Conservation (phyloP, 2,329 filamentous ascomycete genomes). For the Chaetomium sp. region DNA sequence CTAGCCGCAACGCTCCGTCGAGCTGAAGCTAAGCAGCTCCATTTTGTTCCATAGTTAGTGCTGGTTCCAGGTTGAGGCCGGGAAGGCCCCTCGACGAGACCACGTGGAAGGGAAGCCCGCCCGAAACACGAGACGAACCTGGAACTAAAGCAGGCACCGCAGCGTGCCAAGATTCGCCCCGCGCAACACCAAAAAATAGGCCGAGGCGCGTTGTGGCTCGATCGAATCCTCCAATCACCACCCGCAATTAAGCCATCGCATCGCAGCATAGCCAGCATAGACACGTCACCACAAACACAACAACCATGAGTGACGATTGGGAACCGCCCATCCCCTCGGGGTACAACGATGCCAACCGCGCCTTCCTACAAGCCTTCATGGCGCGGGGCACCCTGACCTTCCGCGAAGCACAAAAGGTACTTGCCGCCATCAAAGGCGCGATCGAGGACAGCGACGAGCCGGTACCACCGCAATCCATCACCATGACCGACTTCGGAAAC, state of each 20-base stretch:
- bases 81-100: not conserved
- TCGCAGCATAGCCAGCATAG: not conserved
- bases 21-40: not conserved
- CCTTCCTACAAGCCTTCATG: constrained; percentile 88
- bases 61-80: not conserved
- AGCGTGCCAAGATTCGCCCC: not conserved
- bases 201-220: not conserved
- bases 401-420: constrained; percentile 69
- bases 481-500: constrained; percentile 65
- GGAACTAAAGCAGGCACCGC: no score
- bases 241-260: not conserved
- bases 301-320: constrained; percentile 36
- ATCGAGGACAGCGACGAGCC: constrained; percentile 38
- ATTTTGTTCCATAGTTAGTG: not conserved
- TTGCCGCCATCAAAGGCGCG: constrained; percentile 74
- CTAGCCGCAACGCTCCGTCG: no score
- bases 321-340: constrained; percentile 40
- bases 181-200: constrained; percentile 25
- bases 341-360: constrained; percentile 70
- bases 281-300: not conserved
- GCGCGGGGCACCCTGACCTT: constrained; percentile 76
- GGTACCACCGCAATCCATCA: constrained; percentile 63
- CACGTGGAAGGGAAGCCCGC: not conserved
- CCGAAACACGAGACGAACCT: not conserved
- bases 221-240: not conserved